phyloP scores from a whole-genome alignment of 768 basidiomycete species.

The Suillus brevipes region DNA sequence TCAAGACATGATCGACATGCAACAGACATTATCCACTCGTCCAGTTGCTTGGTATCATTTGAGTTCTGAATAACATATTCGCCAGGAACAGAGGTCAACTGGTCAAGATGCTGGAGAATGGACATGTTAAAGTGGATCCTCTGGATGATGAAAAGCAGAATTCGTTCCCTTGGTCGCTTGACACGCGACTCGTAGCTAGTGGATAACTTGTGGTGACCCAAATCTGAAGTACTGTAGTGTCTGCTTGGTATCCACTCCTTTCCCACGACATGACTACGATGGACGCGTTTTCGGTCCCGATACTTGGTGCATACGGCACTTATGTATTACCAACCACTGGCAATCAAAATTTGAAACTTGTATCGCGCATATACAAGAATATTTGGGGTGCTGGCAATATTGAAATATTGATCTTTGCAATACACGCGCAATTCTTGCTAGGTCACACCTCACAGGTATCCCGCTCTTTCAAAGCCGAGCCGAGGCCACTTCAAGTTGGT shows the following conservation, averaged over 20 bases:
- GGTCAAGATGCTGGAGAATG: conserved; percentile 3
- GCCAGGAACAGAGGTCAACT: neutral
- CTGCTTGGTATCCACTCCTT: neutral
- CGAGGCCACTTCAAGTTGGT: too few species aligned
- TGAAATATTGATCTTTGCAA: too few species aligned
- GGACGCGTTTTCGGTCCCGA: neutral
- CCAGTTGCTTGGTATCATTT: neutral
- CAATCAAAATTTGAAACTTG: too few species aligned
- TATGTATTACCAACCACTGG: too few species aligned
- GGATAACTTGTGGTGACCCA: neutral
- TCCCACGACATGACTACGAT: neutral
- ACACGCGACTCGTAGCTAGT: neutral
- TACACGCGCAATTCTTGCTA: too few species aligned
- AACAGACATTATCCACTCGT: conserved; percentile 3
- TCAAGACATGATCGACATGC: neutral
- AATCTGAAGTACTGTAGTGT: too few species aligned
- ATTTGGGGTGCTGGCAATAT: too few species aligned
- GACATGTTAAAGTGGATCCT: neutral
- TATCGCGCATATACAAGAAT: too few species aligned
- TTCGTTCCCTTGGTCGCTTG: neutral
- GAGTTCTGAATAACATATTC: conserved; percentile 4
- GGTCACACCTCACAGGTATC: too few species aligned
- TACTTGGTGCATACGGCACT: too few species aligned
- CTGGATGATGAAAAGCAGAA: neutral
- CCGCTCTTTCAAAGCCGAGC: too few species aligned